Evolutionary conservation across 2,329 filamentous ascomycete genomes (phyloP).

Genomic region (Ascocoryne sarcoides): DNA sequence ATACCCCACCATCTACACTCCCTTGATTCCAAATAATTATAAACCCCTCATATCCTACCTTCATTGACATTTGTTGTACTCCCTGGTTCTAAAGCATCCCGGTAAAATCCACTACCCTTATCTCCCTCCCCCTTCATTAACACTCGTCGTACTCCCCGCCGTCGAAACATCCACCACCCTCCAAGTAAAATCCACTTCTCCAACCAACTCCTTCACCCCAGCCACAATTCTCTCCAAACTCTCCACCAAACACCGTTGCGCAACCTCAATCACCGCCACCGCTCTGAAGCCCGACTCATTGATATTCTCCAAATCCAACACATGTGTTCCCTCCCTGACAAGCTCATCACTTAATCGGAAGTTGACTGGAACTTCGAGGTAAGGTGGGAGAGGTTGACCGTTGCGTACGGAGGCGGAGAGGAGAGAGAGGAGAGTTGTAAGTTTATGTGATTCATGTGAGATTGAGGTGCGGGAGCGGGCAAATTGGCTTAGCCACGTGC

Average conservation of each 20-base stretch:
- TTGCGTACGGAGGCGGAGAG: constrained; percentile 58
- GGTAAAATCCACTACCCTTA: too few species aligned
- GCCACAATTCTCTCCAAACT: constrained; percentile 54
- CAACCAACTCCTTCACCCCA: constrained; percentile 55
- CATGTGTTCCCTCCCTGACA: constrained; percentile 44
- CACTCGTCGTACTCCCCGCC: not conserved
- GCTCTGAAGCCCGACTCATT: constrained; percentile 63
- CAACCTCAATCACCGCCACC: constrained; percentile 62
- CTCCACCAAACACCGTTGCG: constrained; percentile 40
- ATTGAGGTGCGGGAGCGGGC: constrained; percentile 42
- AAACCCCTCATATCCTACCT: too few species aligned
- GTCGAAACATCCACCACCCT: not conserved
- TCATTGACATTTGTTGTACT: too few species aligned
- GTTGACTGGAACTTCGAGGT: constrained; percentile 50
- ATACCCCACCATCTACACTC: too few species aligned
- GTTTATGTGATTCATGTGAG: constrained; percentile 49
- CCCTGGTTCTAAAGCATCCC: too few species aligned
- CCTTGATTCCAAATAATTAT: too few species aligned
- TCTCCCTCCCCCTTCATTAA: not conserved
- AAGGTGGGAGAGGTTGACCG: constrained; percentile 60
- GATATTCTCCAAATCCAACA: constrained; percentile 54
- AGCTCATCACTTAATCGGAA: constrained; percentile 50
- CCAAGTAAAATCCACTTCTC: constrained; percentile 56
- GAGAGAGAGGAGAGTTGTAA: constrained; percentile 58
- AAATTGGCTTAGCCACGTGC: constrained; percentile 38